Conservation (phyloP, 371 early-diverging fungal species). For the Phascolomyces articulosus region DNA sequence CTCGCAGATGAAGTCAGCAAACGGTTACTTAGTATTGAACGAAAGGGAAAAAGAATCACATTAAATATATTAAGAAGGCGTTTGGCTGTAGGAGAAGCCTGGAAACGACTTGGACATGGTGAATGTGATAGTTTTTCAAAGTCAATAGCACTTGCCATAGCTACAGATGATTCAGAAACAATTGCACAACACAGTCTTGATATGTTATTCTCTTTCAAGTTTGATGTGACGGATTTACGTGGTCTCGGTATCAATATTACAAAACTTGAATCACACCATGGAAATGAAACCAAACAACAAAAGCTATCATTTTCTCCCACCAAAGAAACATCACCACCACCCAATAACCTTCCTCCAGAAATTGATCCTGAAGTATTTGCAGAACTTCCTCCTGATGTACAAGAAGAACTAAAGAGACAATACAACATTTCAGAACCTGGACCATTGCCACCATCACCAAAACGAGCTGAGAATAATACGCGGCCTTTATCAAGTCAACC, state of each 20-base stretch:
- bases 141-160: slow-evolving; percentile 44
- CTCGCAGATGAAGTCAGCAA: slow-evolving; percentile 57
- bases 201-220: slow-evolving; percentile 48
- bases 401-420: slow-evolving; percentile 20
- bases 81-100: slow-evolving; percentile 49
- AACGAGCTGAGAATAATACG: too few relatives aligned
- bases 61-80: slow-evolving; percentile 61
- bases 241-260: slow-evolving; percentile 71
- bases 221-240: slow-evolving; percentile 61
- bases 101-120: slow-evolving; percentile 73
- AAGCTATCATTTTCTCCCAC: not conserved
- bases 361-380: slow-evolving; percentile 24
- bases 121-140: slow-evolving; percentile 64
- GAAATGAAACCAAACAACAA: not conserved
- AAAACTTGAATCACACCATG: slow-evolving; percentile 42
- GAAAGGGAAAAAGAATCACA: slow-evolving; percentile 56
- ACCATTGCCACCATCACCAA: not conserved
- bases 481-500: too few relatives aligned
- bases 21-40: slow-evolving; percentile 48
- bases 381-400: slow-evolving; percentile 30
- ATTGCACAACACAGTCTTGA: slow-evolving; percentile 48
- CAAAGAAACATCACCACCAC: not conserved
- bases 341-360: not conserved
- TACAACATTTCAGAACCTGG: slow-evolving; percentile 10
- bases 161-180: slow-evolving; percentile 46